phyloP scores from a whole-genome alignment of 768 basidiomycete species.

The Krasilnikovozyma curviuscula region DNA sequence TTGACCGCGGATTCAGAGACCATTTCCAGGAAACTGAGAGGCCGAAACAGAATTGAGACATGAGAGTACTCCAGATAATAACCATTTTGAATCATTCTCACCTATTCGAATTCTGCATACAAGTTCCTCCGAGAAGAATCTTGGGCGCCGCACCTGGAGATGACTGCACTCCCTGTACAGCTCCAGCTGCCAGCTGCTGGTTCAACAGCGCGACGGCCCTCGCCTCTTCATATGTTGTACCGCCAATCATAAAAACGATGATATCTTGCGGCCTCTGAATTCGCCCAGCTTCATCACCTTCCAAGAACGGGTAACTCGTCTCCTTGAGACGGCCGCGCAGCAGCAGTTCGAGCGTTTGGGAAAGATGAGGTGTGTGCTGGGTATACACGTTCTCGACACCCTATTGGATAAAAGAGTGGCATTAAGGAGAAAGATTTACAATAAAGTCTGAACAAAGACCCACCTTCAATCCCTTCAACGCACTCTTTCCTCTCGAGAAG shows the following conservation, averaged over 20 bases:
- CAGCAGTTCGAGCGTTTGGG: slow-evolving; percentile 74
- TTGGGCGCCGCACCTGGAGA: slow-evolving; percentile 42
- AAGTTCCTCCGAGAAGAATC: slow-evolving; percentile 78
- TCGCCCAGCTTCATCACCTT: slow-evolving; percentile 30
- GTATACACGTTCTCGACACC: slow-evolving; percentile 99
- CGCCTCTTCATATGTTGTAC: slow-evolving; percentile 89
- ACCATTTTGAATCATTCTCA: too few species aligned
- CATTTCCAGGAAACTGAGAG: slow-evolving; percentile 67
- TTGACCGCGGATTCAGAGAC: slow-evolving; percentile 41
- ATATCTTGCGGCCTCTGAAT: slow-evolving; percentile 73
- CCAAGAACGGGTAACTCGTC: slow-evolving; percentile 72
- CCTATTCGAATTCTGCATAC: slow-evolving; percentile 85
- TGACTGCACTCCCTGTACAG: slow-evolving; percentile 5
- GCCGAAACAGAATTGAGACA: not conserved
- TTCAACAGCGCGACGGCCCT: slow-evolving; percentile 67
- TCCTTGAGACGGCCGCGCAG: slow-evolving; percentile 73
- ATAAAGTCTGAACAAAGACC: slow-evolving; percentile 5
- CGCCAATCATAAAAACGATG: slow-evolving; percentile 91
- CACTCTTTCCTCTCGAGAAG: slow-evolving; percentile 80
- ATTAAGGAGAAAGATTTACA: not conserved
- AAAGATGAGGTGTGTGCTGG: slow-evolving; percentile 82
- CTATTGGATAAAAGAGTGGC: slow-evolving; percentile 26
- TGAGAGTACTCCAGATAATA: too few species aligned
- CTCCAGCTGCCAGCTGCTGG: slow-evolving; percentile 36
- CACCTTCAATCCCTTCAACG: slow-evolving; percentile 86